phyloP scores from a whole-genome alignment of 2,329 filamentous ascomycete genomes.

The Penicillium sp. region DNA sequence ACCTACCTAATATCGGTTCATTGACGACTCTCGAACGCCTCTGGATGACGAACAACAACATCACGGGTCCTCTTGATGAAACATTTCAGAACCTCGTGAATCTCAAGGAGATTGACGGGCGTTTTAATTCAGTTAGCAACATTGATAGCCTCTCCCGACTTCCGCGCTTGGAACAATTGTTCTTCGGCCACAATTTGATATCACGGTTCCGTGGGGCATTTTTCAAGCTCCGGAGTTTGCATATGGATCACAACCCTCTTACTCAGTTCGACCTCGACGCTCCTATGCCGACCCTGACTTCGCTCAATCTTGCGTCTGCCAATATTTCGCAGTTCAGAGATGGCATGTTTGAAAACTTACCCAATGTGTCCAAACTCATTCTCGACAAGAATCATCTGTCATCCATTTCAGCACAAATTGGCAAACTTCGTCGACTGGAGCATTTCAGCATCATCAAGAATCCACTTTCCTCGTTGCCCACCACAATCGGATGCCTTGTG shows the following conservation, averaged over 20 bases:
- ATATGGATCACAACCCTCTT: constrained; percentile 90
- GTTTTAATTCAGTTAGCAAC: constrained; percentile 82
- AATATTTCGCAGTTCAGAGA: constrained; percentile 86
- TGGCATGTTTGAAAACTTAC: constrained; percentile 78
- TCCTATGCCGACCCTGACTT: constrained; percentile 72
- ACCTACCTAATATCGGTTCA: constrained; percentile 71
- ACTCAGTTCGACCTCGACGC: constrained; percentile 82
- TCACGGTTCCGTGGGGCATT: constrained; percentile 89
- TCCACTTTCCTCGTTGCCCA: constrained; percentile 71
- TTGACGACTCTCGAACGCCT: constrained; percentile 77
- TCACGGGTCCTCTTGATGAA: constrained; percentile 67
- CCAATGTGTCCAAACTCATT: constrained; percentile 78
- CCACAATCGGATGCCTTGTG: constrained; percentile 78
- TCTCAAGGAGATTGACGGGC: constrained; percentile 85
- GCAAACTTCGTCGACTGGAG: constrained; percentile 73
- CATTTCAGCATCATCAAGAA: constrained; percentile 94
- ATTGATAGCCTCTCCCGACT: constrained; percentile 82
- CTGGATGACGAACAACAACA: constrained; percentile 90
- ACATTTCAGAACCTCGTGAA: constrained; percentile 66
- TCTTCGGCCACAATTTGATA: constrained; percentile 86
- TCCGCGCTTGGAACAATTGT: constrained; percentile 79
- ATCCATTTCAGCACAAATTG: constrained; percentile 77
- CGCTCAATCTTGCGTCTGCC: constrained; percentile 81
- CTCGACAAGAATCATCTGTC: constrained; percentile 96
- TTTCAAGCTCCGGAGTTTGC: constrained; percentile 71